Conservation (phyloP, 768 basidiomycete genomes). For the Amanita jacksonii region DNA sequence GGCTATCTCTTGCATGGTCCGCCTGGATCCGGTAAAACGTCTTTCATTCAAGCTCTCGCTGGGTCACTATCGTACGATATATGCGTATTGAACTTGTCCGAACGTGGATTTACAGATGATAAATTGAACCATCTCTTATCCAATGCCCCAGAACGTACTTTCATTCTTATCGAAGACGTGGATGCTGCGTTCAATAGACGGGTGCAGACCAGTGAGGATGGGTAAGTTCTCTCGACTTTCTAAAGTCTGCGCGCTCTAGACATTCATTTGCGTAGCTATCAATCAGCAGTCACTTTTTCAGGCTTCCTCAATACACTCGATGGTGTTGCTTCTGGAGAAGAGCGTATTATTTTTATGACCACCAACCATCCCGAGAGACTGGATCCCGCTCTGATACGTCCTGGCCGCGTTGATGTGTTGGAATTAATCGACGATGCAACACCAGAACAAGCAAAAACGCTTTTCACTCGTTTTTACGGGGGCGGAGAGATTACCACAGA, state of each 20-base stretch:
- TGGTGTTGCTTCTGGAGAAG: conserved; percentile 95
- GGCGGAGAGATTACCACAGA: conserved; percentile 25
- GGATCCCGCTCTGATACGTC: conserved; percentile 91
- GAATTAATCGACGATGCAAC: conserved; percentile 82
- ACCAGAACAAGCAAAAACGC: conserved; percentile 62
- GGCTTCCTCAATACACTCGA: conserved; percentile 96
- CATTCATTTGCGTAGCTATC: conserved; percentile 47
- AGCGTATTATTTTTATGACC: conserved; percentile 98
- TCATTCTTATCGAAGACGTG: conserved; percentile 95
- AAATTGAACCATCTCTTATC: conserved; percentile 90
- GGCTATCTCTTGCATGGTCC: conserved; percentile 95
- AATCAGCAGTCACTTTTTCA: conserved; percentile 94
- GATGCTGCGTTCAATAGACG: conserved; percentile 96
- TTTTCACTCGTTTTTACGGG: conserved; percentile 83
- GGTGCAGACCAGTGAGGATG: conserved; percentile 84
- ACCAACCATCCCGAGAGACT: conserved; percentile 91
- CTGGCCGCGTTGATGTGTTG: conserved; percentile 87
- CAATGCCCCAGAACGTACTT: conserved; percentile 85
- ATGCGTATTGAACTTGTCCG: conserved; percentile 89
- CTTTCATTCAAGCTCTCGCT: conserved; percentile 95
- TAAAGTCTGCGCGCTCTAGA: conserved; percentile 4
- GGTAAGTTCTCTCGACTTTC: conserved; percentile 41
- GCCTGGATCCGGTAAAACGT: conserved; percentile 96
- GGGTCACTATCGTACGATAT: conserved; percentile 92
- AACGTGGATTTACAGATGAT: conserved; percentile 93